Evolutionary conservation across 345 rosid genomes (phyloP).

Genomic region (Noccaea bulbosa): DNA sequence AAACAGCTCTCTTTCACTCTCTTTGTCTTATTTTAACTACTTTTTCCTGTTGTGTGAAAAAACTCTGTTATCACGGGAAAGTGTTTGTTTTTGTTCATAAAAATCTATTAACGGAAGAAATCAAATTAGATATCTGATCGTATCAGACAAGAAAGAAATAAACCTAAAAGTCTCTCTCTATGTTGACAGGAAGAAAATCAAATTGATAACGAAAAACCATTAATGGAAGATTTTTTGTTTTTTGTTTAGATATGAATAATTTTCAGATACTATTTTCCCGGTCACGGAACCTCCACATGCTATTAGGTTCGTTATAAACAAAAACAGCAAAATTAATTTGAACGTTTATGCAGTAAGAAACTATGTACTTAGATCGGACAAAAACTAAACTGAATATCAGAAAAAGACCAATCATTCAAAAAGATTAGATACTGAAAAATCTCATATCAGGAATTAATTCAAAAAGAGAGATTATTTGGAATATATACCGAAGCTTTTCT

Average conservation of each 20-base stretch:
- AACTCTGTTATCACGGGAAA: conserved; percentile 14
- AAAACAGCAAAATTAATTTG: conserved; percentile 1
- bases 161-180: conserved; percentile 12
- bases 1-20: conserved; percentile 18
- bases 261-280: conserved; percentile 10
- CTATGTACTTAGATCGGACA: conserved; percentile 16
- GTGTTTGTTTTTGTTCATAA: conserved; percentile 2
- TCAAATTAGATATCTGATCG: conserved; percentile 23
- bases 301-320: conserved; percentile 11
- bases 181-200: conserved; percentile 17
- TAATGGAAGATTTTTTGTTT: not conserved
- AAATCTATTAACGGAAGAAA: conserved; percentile 34
- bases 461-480: not conserved
- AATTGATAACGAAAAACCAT: conserved; percentile 16
- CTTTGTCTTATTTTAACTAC: conserved; percentile 7
- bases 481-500: conserved; percentile 45
- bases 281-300: conserved; percentile 31
- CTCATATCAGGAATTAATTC: not conserved
- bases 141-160: conserved; percentile 15
- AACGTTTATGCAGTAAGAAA: not conserved
- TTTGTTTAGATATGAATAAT: not conserved
- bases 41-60: not conserved
- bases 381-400: not conserved
- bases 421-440: not conserved
- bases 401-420: conserved; percentile 15